Conservation (phyloP, 306 rosid species). For the Sicyos edulis region DNA sequence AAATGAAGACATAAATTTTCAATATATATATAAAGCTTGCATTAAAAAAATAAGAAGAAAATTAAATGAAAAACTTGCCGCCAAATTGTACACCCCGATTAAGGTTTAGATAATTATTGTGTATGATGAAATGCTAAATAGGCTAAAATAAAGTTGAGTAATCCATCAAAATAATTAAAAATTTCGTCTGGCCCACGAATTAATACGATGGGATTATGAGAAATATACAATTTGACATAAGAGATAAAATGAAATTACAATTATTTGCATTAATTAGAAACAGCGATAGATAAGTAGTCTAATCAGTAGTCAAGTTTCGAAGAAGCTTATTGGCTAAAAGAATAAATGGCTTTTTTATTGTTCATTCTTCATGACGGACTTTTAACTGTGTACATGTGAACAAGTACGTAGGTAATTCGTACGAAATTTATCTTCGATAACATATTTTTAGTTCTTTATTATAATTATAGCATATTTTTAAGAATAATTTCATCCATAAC, state of each 20-base stretch:
- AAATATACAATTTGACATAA: neutral
- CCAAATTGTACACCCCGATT: neutral
- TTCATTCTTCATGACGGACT: no score
- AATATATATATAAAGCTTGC: no score
- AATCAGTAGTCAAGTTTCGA: neutral
- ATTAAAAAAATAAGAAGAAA: neutral
- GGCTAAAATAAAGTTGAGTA: neutral
- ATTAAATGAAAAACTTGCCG: neutral
- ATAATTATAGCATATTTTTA: no score
- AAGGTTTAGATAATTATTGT: neutral
- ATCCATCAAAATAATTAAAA: neutral
- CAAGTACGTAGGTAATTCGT: no score
- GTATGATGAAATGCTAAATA: neutral
- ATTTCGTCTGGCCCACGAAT: neutral
- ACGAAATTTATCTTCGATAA: no score
- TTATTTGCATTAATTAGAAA: conserved; percentile 10
- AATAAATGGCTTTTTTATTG: no score
- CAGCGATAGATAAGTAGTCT: neutral
- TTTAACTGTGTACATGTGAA: no score
- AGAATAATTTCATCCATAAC: no score
- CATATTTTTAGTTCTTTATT: no score
- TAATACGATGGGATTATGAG: neutral
- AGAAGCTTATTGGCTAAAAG: neutral
- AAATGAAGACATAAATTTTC: neutral
- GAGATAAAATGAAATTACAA: neutral